A percentile compares a stretch with the other conserved stretches of the same genome.
These are phyloP conservation scores for Lasiosphaeria ovina DNA, from an alignment of 495 filamentous ascomycete genomes.

Conservation along the genomic window DNA sequence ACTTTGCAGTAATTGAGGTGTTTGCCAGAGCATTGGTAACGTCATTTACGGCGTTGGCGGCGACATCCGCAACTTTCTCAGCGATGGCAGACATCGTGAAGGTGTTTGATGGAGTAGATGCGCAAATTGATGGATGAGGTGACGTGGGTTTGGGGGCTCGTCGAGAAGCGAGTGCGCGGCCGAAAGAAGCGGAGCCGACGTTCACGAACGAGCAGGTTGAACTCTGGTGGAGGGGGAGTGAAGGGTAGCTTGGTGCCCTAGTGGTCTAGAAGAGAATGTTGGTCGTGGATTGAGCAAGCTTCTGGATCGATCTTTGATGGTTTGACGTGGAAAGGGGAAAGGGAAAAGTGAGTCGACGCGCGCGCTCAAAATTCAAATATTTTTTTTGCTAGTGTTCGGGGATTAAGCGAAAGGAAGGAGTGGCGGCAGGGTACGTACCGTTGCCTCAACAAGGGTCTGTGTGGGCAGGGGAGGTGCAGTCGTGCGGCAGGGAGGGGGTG, in stretches of 20 bases:
- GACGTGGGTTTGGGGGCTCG: slow-evolving; percentile 37
- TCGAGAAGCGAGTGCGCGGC: slow-evolving; percentile 33
- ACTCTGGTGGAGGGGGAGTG: slow-evolving; percentile 60
- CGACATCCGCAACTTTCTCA: slow-evolving; percentile 58
- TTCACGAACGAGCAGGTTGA: slow-evolving; percentile 47
- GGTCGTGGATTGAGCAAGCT: slow-evolving; percentile 40
- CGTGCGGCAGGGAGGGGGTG: slow-evolving; percentile 12
- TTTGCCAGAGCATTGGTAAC: slow-evolving; percentile 82
- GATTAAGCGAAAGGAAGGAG: slow-evolving; percentile 37
- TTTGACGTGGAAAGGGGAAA: slow-evolving; percentile 43
- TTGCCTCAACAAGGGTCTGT: slow-evolving; percentile 17
- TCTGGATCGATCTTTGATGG: slow-evolving; percentile 45
- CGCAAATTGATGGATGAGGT: slow-evolving; percentile 31
- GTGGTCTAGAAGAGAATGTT: slow-evolving; percentile 50
- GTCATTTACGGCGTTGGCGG: slow-evolving; percentile 72
- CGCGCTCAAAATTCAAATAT: slow-evolving; percentile 47
- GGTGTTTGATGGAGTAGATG: slow-evolving; percentile 37
- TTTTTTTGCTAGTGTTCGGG: slow-evolving; percentile 45
- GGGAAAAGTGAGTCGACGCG: slow-evolving; percentile 32
- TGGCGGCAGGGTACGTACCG: slow-evolving; percentile 33
- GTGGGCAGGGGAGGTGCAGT: slow-evolving; percentile 22
- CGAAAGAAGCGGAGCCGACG: slow-evolving; percentile 31
- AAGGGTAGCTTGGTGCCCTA: slow-evolving; percentile 94
- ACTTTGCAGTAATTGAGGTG: slow-evolving; percentile 59
- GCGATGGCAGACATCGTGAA: slow-evolving; percentile 60